These are phyloP conservation scores for Microdochium nivale DNA, from an alignment of 2,329 filamentous ascomycete genomes.

Conservation along the genomic window DNA sequence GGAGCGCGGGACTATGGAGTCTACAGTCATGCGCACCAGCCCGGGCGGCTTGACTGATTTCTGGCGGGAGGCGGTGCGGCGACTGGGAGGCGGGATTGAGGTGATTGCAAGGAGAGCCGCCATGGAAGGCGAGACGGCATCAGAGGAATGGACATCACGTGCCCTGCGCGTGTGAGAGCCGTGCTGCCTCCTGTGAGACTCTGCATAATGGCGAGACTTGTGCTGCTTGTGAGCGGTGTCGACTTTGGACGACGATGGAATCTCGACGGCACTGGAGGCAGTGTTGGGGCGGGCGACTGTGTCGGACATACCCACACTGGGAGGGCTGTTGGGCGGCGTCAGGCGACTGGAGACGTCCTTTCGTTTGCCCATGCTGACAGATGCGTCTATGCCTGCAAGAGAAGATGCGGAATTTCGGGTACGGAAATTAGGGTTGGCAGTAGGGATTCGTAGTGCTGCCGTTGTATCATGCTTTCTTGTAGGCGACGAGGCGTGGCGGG, in stretches of 20 bases:
- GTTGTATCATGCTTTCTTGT: background rate
- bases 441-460: background rate
- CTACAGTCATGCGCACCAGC: slow-evolving; percentile 37
- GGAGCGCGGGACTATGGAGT: slow-evolving; percentile 45
- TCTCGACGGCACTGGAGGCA: slow-evolving; percentile 45
- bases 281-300: slow-evolving; percentile 23
- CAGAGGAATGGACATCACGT: slow-evolving; percentile 38
- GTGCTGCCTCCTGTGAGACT: slow-evolving; percentile 21
- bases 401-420: background rate
- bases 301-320: slow-evolving; percentile 20
- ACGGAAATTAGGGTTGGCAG: background rate
- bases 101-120: slow-evolving; percentile 54
- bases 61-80: slow-evolving; percentile 22
- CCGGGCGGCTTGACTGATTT: slow-evolving; percentile 10
- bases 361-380: background rate
- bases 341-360: background rate
- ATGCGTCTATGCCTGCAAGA: background rate
- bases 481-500: background rate
- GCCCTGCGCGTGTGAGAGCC: slow-evolving; percentile 19
- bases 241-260: slow-evolving; percentile 35
- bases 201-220: slow-evolving; percentile 25
- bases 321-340: slow-evolving; percentile 8
- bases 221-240: slow-evolving; percentile 21
- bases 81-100: slow-evolving; percentile 44
- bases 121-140: slow-evolving; percentile 49